Percentiles rank a stretch among this genome's conserved stretches.
These are phyloP conservation scores for Phytophthora syringae DNA, from an alignment of 352 stramenopile genomes.

Conservation along the genomic window DNA sequence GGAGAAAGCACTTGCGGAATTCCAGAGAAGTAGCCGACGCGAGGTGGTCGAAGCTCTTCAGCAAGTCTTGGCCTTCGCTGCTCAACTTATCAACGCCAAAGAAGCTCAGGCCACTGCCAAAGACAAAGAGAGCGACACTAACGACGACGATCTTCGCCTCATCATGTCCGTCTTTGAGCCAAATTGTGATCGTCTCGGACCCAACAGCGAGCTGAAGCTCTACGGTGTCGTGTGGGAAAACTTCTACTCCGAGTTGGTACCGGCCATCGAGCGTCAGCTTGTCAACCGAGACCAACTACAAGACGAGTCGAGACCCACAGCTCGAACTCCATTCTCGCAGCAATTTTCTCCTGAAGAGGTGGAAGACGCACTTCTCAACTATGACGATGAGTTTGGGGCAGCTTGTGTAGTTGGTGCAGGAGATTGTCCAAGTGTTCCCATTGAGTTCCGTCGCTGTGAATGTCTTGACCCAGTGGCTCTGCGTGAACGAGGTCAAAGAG, in stretches of 20 bases:
- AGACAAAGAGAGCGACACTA: no score
- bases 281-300: neutral
- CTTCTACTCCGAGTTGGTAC: conserved; percentile 56
- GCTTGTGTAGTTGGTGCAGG: conserved; percentile 30
- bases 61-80: conserved; percentile 46
- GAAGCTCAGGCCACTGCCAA: no score
- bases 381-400: conserved; percentile 60
- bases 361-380: conserved; percentile 61
- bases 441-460: conserved; percentile 54
- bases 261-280: conserved; percentile 46
- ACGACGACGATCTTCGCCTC: conserved; percentile 24
- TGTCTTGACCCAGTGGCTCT: conserved; percentile 52
- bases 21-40: conserved; percentile 49
- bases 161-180: conserved; percentile 59
- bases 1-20: conserved; percentile 55
- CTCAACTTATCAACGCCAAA: conserved; percentile 19
- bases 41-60: conserved; percentile 58
- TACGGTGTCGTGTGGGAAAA: conserved; percentile 64
- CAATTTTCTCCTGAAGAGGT: conserved; percentile 53
- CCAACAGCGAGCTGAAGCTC: conserved; percentile 50
- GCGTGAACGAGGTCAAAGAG: conserved; percentile 26
- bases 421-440: conserved; percentile 17
- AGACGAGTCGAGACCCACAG: neutral
- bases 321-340: conserved; percentile 18
- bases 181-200: conserved; percentile 45